Evolutionary conservation across 2,329 filamentous ascomycete genomes (phyloP).

Genomic region (Dothiorella sarmentorum): DNA sequence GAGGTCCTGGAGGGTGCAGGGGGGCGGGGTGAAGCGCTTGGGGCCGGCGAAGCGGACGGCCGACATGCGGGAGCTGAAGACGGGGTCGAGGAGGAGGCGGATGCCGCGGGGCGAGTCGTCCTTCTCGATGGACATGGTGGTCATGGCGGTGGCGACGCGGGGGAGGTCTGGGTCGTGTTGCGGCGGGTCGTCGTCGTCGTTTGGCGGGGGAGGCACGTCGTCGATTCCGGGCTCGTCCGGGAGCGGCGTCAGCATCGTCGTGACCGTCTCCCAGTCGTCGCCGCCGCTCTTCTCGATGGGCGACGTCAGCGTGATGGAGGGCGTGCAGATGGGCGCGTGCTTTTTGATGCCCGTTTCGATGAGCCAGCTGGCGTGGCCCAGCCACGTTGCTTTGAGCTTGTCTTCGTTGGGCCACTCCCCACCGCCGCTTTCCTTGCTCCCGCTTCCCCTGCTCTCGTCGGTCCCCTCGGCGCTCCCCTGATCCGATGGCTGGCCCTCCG

Average conservation of each 20-base stretch:
- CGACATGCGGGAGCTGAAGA: conserved; percentile 50
- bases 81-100: conserved; percentile 51
- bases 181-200: not conserved
- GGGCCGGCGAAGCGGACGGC: conserved; percentile 48
- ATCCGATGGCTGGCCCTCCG: not conserved
- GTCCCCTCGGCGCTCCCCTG: conserved; percentile 40
- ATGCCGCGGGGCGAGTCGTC: conserved; percentile 35
- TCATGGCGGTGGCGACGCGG: not conserved
- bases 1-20: conserved; percentile 48
- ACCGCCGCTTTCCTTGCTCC: not conserved
- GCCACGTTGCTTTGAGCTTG: conserved; percentile 48
- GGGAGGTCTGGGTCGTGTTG: too few species aligned
- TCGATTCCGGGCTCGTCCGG: not conserved
- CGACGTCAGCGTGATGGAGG: conserved; percentile 9
- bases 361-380: conserved; percentile 51
- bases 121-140: not conserved
- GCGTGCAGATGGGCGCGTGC: not conserved
- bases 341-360: conserved; percentile 37
- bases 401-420: not conserved
- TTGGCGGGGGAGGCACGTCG: not conserved
- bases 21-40: conserved; percentile 50
- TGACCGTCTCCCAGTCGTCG: not conserved
- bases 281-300: too few species aligned
- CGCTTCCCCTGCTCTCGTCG: conserved; percentile 27
- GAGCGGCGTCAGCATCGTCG: not conserved